These are phyloP conservation scores for Acanthamoeba culbertsoni DNA, from an alignment of 208 protist species.

Conservation along the genomic window DNA sequence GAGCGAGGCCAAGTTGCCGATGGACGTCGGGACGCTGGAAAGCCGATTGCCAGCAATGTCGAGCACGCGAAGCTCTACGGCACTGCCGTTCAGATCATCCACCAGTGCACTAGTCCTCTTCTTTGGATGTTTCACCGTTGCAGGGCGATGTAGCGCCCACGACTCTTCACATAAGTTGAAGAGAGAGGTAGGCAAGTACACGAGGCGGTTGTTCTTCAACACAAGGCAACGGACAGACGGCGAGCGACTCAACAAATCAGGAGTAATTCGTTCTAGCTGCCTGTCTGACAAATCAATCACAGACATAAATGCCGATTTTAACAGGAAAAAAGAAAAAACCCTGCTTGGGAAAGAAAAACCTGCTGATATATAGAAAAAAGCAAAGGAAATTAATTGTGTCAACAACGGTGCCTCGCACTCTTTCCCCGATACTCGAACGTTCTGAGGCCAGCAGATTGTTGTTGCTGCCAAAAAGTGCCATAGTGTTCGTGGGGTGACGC, in stretches of 20 bases:
- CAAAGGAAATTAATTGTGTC: no score
- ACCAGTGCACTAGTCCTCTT: not conserved
- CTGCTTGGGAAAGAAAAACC: no score
- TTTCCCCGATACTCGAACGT: no score
- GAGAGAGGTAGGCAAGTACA: not conserved
- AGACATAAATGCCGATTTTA: no score
- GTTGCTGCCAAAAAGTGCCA: no score
- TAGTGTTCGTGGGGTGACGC: no score
- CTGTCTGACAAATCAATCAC: not conserved
- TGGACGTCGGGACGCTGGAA: not conserved
- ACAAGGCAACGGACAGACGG: not conserved
- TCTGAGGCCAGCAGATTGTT: no score
- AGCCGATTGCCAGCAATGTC: slow-evolving; percentile 34
- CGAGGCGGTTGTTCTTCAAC: slow-evolving; percentile 23
- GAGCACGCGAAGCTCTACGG: not conserved
- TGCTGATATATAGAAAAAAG: no score
- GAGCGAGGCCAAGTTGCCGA: not conserved
- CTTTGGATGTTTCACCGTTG: not conserved
- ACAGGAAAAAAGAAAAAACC: no score
- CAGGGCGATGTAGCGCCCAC: no score
- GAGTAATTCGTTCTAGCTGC: not conserved
- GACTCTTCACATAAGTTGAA: not conserved
- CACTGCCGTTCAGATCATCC: not conserved
- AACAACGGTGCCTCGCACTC: no score
- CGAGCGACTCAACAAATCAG: not conserved